phyloP scores from a whole-genome alignment of 371 early-diverging fungal genomes.

The Hamiltosporidium tvaerminnensis region DNA sequence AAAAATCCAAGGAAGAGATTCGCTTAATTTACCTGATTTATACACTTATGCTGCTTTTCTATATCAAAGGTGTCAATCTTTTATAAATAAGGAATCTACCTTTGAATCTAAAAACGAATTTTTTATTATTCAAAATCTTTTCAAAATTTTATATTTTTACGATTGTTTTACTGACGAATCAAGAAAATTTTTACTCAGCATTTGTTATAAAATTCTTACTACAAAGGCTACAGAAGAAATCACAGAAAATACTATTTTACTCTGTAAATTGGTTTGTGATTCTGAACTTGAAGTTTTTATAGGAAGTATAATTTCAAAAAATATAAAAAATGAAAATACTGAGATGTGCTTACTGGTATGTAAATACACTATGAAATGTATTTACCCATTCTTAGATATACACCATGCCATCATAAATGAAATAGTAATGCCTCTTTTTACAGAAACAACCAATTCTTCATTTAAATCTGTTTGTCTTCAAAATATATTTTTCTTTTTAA shows the following conservation, averaged over 20 bases:
- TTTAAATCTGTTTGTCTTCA: no score
- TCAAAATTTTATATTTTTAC: constrained; percentile 28
- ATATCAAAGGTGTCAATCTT: constrained; percentile 7
- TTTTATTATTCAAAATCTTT: constrained; percentile 13
- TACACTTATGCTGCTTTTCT: constrained; percentile 15
- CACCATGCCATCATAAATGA: no score
- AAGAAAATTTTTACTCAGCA: constrained; percentile 13
- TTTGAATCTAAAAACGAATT: background rate
- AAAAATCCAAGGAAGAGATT: constrained; percentile 24
- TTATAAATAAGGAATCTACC: no score
- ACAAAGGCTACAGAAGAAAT: constrained; percentile 14
- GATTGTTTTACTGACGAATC: constrained; percentile 28
- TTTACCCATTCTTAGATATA: background rate
- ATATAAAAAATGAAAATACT: background rate
- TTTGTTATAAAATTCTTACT: constrained; percentile 24
- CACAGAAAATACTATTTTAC: constrained; percentile 17
- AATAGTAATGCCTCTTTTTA: no score
- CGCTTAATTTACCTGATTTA: constrained; percentile 11
- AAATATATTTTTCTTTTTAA: no score
- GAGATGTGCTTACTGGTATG: constrained; percentile 12
- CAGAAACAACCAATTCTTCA: no score
- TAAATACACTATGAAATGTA: constrained; percentile 22
- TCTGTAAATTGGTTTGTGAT: constrained; percentile 7
- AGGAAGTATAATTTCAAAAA: constrained; percentile 25
- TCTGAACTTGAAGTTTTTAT: constrained; percentile 14